Base-by-base conservation (phyloP, 2,329 filamentous ascomycete species). In the Acrocalymma vagum region DNA sequence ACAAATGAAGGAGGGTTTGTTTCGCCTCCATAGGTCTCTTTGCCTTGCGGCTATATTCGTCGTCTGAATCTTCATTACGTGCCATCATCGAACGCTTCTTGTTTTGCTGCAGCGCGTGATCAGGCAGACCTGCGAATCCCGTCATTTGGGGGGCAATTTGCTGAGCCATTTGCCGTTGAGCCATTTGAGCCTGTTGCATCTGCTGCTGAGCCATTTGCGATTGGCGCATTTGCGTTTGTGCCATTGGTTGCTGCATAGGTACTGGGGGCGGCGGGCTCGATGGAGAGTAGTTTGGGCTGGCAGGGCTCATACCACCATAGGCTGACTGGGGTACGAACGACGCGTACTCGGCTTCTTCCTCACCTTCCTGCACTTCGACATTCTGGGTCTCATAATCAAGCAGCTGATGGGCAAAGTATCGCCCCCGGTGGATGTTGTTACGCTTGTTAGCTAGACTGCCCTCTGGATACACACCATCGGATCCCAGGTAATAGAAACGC, bases 11-110 rank as follows among this genome's bases (percentile, higher is more conserved):
- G 5, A 68, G 45, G 10, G 42, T 33, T 30, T 68, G 64, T 32
- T 66, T 65, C 5, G 57, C 51, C 30, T 60, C 48, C 51, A 67
- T 65, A 1, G 62, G 61, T 7, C 53, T 56, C 39, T 63, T 67
- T 3, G 48, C 2, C 18, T 24, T 23, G 6, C 10, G 14, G 21
- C 28, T 23, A 6, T 38, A 11, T 2, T 40, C 27, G 9, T 50
- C 36, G 7, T 34, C 25, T 9, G 30, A 14, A 9, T 32, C 29
- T 8, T 42, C 29, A 7, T 38, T 33, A 10, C 16, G 13, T 31
- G 5, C 26, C 36, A 6, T 43, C 36, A n/a, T 39, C 30, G 5
- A 48, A 37, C 3, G 45, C 32, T 1, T 51, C 38, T 6, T 33
- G 16, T 39, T 36, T 3, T 31, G 15, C 10, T 30, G 22, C 5